Evolutionary conservation across 2,329 filamentous ascomycete genomes (phyloP), one percentile per base, ranked within the genome.

Genomic region (Escovopsis sp.): DNA sequence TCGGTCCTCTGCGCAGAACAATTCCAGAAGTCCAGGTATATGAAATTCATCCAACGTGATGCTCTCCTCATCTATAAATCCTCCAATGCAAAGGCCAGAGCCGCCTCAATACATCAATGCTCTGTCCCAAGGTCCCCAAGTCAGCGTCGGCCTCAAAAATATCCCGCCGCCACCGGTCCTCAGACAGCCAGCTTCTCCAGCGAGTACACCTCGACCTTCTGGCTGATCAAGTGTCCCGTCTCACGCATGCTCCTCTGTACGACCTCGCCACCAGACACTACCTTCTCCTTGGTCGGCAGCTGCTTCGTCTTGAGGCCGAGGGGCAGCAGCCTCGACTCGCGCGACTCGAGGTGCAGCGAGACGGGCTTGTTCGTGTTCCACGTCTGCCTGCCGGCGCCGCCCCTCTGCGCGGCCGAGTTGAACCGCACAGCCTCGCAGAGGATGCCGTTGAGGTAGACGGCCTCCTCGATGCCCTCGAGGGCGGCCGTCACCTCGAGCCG

Each of bases 181-280:
- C 70, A 85, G 53, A 86, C 66, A 41, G 72, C 61, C 52, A 94
- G 78, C 61, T 77, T 76, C 65, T 94, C 86, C 50, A 89, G 72
- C 38, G 83, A 85, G 64, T 95, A 94, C 50, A 80, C 77, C 43
- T 82, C 83, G 47, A 88, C 81, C 57, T 80, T 80, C 64, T 84
- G 82, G 56, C 82, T 85, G 55, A 82, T 76, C 59, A 93, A 63
- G 60, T 83, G 77, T 15, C 83, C 85, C 45, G 80, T 78, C 64
- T 94, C 82, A 59, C 86, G 70, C 51, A 66, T 69, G 52, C 71
- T 86, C 51, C 85, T 75, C 58, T 73, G 66, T 48, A 79, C 70
- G 35, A 85, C 66, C 64, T 86, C 82, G 15, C 85, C 85, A 43
- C 77, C 78, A 38, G 72, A 68, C 51, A 79, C 67, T 50, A 83